Evolutionary conservation across 1,284 basidiomycete species (phyloP).

Genomic region (Irpex lacteus): DNA sequence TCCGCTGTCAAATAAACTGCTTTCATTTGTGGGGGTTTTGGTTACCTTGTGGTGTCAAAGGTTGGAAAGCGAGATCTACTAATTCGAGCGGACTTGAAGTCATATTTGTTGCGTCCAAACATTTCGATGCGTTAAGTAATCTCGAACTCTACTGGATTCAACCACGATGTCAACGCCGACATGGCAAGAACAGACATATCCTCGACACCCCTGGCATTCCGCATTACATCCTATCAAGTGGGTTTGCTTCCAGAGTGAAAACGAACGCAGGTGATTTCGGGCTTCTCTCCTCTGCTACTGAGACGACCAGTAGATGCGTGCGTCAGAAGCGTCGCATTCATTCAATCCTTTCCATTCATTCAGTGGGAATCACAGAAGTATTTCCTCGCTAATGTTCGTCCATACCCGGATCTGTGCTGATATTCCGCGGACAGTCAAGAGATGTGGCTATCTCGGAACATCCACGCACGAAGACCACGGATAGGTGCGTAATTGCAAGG

Average conservation of each 20-base stretch:
- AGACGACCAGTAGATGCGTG: neutral
- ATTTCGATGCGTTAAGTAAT: neutral
- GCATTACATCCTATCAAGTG: conserved; percentile 10
- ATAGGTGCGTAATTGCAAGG: neutral
- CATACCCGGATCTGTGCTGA: neutral
- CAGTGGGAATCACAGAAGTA: neutral
- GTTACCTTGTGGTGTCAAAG: neutral
- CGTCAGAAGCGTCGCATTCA: conserved; percentile 6
- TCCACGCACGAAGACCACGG: neutral
- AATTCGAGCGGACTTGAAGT: neutral
- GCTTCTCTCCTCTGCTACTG: neutral
- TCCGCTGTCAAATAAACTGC: conserved; percentile 26
- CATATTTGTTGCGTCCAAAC: conserved; percentile 6
- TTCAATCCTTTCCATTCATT: neutral
- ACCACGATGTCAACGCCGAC: neutral
- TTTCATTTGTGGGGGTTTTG: neutral
- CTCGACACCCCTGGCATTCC: neutral
- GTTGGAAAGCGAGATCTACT: conserved; percentile 1
- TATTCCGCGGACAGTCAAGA: neutral
- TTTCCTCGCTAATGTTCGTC: neutral
- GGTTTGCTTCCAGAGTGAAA: conserved; percentile 4
- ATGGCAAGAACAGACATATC: neutral
- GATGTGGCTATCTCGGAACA: neutral
- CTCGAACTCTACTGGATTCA: neutral
- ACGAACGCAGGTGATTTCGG: conserved; percentile 5